Evolutionary conservation across 1,139 yeast species (phyloP).

Genomic region (Lipomyces yarrowii): DNA sequence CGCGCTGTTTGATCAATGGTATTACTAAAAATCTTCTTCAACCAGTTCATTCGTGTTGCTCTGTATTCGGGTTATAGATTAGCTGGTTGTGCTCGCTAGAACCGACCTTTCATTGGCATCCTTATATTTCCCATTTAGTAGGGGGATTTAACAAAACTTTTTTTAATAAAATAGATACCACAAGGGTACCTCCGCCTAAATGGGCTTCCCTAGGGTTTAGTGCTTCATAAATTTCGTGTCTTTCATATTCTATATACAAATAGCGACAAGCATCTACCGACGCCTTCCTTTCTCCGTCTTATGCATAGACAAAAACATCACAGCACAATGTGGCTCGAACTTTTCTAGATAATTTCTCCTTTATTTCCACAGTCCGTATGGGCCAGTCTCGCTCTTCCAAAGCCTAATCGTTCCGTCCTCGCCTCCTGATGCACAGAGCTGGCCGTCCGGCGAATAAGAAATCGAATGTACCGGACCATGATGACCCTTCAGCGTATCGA

Average conservation of each 20-base stretch:
- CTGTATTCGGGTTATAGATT: no score
- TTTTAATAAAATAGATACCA: no score
- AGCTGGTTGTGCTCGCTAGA: no score
- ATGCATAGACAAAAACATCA: not conserved
- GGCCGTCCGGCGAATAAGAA: conserved; percentile 44
- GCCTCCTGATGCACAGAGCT: conserved; percentile 61
- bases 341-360: no score
- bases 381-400: conserved; percentile 50
- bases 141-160: no score
- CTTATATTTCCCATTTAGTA: no score
- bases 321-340: not conserved
- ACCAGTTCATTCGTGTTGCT: no score
- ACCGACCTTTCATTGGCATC: no score
- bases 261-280: not conserved
- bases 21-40: no score
- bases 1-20: no score
- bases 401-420: conserved; percentile 69
- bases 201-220: no score
- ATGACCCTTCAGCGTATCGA: conserved; percentile 40
- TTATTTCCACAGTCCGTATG: conserved; percentile 45
- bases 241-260: not conserved
- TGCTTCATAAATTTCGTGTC: not conserved
- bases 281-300: not conserved
- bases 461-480: conserved; percentile 47
- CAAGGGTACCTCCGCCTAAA: no score